Evolutionary conservation across 2,329 filamentous ascomycete genomes (phyloP).

Genomic region (Diaporthe sp.): DNA sequence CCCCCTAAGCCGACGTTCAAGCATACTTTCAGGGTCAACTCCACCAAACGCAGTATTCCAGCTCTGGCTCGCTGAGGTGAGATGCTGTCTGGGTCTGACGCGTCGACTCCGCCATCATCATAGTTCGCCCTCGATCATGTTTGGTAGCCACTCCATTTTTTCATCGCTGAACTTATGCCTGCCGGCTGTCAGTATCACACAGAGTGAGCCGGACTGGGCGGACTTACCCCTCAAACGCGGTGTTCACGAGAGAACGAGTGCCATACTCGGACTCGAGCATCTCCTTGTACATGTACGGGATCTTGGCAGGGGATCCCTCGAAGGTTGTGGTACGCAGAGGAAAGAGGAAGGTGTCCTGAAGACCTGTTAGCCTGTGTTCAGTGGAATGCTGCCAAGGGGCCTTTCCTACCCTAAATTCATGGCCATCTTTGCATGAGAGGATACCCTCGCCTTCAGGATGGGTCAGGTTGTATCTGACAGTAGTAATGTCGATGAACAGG

Average conservation of each 20-base stretch:
- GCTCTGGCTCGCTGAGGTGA: background rate
- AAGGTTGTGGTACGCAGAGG: slow-evolving; percentile 78
- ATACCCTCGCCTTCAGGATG: slow-evolving; percentile 60
- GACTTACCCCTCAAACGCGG: slow-evolving; percentile 66
- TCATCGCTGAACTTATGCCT: slow-evolving; percentile 59
- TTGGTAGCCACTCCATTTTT: slow-evolving; percentile 51
- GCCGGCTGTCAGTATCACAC: slow-evolving; percentile 37
- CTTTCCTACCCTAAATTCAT: slow-evolving; percentile 60
- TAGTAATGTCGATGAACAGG: slow-evolving; percentile 65
- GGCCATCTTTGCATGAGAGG: slow-evolving; percentile 64
- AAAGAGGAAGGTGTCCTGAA: slow-evolving; percentile 71
- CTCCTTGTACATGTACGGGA: slow-evolving; percentile 73
- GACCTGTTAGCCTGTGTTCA: slow-evolving; percentile 29
- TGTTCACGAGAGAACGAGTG: slow-evolving; percentile 63
- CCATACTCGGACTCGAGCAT: slow-evolving; percentile 72
- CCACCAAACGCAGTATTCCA: background rate
- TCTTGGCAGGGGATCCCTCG: slow-evolving; percentile 75
- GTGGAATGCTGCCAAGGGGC: background rate
- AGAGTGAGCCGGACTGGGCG: background rate
- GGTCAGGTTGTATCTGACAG: slow-evolving; percentile 61
- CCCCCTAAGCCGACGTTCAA: background rate
- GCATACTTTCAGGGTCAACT: no score
- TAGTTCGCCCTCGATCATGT: slow-evolving; percentile 13
- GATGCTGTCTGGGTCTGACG: background rate
- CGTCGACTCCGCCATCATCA: background rate